A percentile compares a stretch with the other conserved stretches of the same genome.
Evolutionary conservation across 345 rosid genomes (phyloP).

Genomic region (Noccaea bulbosa): DNA sequence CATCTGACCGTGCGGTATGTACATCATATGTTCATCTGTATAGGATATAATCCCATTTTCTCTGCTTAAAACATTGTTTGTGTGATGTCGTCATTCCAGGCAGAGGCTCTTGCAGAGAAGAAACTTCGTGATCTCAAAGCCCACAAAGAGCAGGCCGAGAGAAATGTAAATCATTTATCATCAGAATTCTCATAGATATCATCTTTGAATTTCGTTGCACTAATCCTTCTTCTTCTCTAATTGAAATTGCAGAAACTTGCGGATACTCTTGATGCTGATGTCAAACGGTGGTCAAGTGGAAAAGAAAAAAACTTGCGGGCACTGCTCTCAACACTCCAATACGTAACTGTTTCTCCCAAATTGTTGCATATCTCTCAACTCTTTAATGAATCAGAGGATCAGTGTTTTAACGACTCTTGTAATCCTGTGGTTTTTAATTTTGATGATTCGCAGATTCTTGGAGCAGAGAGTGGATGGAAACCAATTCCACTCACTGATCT

Average conservation of each 20-base stretch:
- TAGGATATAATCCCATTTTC: slow-evolving; percentile 10
- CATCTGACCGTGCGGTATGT: slow-evolving; percentile 87
- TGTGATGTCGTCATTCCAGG: slow-evolving; percentile 58
- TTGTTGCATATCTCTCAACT: neutral
- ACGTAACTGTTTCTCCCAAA: slow-evolving; percentile 49
- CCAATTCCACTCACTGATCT: slow-evolving; percentile 81
- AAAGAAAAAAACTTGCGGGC: slow-evolving; percentile 91
- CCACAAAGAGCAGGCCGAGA: slow-evolving; percentile 89
- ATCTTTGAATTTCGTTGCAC: slow-evolving; percentile 18
- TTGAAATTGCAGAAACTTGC: slow-evolving; percentile 71
- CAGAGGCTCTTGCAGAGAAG: slow-evolving; percentile 94
- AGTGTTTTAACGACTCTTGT: neutral
- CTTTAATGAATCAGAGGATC: neutral
- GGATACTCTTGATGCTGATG: slow-evolving; percentile 77
- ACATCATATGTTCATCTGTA: slow-evolving; percentile 20
- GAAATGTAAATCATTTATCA: slow-evolving; percentile 59
- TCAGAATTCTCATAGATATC: slow-evolving; percentile 1
- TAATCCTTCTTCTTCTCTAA: slow-evolving; percentile 24
- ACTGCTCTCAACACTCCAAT: slow-evolving; percentile 89
- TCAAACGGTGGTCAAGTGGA: slow-evolving; percentile 93
- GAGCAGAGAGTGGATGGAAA: slow-evolving; percentile 95
- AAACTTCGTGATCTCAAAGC: slow-evolving; percentile 79
- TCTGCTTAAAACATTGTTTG: slow-evolving; percentile 25
- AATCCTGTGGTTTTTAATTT: neutral
- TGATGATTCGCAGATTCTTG: slow-evolving; percentile 68